These are phyloP conservation scores for Didymella arachidicola DNA, from an alignment of 2,329 filamentous ascomycete genomes.

Conservation along the genomic window DNA sequence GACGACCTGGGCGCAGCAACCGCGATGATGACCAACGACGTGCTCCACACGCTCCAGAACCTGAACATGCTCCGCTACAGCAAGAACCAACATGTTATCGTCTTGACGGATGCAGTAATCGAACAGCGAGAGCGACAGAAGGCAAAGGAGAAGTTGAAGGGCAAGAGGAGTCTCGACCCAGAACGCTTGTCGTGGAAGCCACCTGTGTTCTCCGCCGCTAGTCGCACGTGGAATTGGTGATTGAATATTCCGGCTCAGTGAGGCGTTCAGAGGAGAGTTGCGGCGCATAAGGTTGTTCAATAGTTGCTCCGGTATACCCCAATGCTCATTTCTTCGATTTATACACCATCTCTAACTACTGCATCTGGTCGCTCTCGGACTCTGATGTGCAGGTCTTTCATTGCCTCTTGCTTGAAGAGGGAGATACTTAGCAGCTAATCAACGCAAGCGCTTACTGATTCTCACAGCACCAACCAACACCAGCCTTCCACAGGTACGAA, in stretches of 20 bases:
- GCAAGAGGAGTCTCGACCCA: conserved; percentile 78
- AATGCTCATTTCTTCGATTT: conserved; percentile 1
- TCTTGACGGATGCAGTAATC: conserved; percentile 84
- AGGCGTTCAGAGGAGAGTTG: neutral
- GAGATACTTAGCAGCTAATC: neutral
- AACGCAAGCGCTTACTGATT: conserved; percentile 9
- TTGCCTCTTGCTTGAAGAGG: neutral
- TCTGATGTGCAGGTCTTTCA: neutral
- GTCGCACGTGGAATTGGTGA: conserved; percentile 94
- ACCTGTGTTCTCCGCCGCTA: conserved; percentile 88
- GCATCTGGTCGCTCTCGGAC: neutral
- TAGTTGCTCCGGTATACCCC: conserved; percentile 18
- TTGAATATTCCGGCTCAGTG: neutral
- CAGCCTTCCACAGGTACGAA: neutral
- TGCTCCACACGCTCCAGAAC: conserved; percentile 92
- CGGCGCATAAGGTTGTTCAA: conserved; percentile 1
- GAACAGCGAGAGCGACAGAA: conserved; percentile 72
- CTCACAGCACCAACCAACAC: neutral
- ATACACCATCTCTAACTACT: neutral
- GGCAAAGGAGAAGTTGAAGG: conserved; percentile 81
- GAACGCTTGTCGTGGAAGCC: conserved; percentile 91
- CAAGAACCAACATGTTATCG: conserved; percentile 95
- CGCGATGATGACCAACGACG: conserved; percentile 97
- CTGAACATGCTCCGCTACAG: conserved; percentile 95
- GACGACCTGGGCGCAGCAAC: conserved; percentile 80